Percentiles rank a stretch among this genome's conserved stretches.
Conservation (phyloP, 2,329 filamentous ascomycete genomes). For the Pyricularia sp. region DNA sequence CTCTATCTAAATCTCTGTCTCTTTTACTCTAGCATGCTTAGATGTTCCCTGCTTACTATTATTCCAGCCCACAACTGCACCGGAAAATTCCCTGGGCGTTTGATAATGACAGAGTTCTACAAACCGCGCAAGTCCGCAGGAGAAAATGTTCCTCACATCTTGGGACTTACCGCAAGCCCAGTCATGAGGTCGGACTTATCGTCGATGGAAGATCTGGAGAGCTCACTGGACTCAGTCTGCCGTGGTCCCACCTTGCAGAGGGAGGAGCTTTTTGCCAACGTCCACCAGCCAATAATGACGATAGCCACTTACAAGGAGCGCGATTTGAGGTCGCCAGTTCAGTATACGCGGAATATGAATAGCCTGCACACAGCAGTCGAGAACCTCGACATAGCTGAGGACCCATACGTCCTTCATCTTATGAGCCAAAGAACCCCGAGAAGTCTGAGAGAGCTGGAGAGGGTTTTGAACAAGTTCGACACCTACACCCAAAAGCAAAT, state of each 20-base stretch:
- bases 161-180: constrained; percentile 77
- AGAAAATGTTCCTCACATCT: constrained; percentile 48
- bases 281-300: constrained; percentile 54
- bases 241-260: constrained; percentile 60
- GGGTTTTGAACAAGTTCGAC: constrained; percentile 29
- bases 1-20: background rate
- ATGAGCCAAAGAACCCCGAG: constrained; percentile 28
- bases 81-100: constrained; percentile 52
- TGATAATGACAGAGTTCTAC: constrained; percentile 68
- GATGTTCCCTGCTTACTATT: background rate
- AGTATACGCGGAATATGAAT: constrained; percentile 26
- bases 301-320: constrained; percentile 22
- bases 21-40: background rate
- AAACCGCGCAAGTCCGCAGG: constrained; percentile 33
- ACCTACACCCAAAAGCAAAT: constrained; percentile 49
- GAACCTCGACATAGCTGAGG: constrained; percentile 44
- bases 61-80: constrained; percentile 63
- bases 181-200: constrained; percentile 49
- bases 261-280: constrained; percentile 57
- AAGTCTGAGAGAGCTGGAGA: constrained; percentile 26
- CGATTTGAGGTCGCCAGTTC: constrained; percentile 19
- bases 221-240: constrained; percentile 59
- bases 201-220: constrained; percentile 54
- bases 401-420: constrained; percentile 49
- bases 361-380: constrained; percentile 31